These are phyloP conservation scores for Coleophoma crateriformis DNA, from an alignment of 2,329 filamentous ascomycete genomes.

Conservation along the genomic window DNA sequence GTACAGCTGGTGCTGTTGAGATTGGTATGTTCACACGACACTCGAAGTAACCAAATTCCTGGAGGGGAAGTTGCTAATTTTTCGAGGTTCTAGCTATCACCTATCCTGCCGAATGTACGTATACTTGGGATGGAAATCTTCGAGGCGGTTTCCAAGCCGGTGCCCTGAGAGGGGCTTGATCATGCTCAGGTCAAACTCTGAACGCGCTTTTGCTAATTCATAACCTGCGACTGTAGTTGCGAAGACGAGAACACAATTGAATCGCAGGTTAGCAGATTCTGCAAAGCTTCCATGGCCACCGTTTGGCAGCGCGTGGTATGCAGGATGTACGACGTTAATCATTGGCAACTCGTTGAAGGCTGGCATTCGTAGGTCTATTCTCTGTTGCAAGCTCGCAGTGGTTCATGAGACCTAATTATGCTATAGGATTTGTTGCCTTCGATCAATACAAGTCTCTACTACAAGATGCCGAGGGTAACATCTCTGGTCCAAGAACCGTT, in stretches of 20 bases:
- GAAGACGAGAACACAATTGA: slow-evolving; percentile 92
- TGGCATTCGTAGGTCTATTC: slow-evolving; percentile 61
- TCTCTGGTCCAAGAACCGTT: slow-evolving; percentile 85
- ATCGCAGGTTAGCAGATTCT: slow-evolving; percentile 71
- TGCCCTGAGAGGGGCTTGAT: neutral
- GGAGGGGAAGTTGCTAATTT: slow-evolving; percentile 4
- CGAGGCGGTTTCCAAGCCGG: neutral
- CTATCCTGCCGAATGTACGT: slow-evolving; percentile 86
- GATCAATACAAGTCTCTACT: slow-evolving; percentile 87
- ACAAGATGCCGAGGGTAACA: slow-evolving; percentile 77
- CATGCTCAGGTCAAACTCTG: neutral
- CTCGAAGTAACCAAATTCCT: neutral
- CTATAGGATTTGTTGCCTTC: slow-evolving; percentile 82
- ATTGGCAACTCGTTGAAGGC: slow-evolving; percentile 97
- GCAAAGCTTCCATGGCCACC: slow-evolving; percentile 93
- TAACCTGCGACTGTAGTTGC: slow-evolving; percentile 45
- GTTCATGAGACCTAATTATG: slow-evolving; percentile 14
- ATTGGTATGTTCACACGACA: slow-evolving; percentile 55
- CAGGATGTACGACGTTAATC: slow-evolving; percentile 93
- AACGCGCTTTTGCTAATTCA: neutral
- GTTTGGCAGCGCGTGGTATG: slow-evolving; percentile 94
- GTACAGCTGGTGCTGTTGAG: slow-evolving; percentile 89
- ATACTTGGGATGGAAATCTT: neutral
- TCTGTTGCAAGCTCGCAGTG: slow-evolving; percentile 20
- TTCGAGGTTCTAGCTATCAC: slow-evolving; percentile 61